Percentiles rank a stretch among this genome's conserved stretches.
phyloP scores from a whole-genome alignment of 306 rosid species.

The Adenanthera pavonina region DNA sequence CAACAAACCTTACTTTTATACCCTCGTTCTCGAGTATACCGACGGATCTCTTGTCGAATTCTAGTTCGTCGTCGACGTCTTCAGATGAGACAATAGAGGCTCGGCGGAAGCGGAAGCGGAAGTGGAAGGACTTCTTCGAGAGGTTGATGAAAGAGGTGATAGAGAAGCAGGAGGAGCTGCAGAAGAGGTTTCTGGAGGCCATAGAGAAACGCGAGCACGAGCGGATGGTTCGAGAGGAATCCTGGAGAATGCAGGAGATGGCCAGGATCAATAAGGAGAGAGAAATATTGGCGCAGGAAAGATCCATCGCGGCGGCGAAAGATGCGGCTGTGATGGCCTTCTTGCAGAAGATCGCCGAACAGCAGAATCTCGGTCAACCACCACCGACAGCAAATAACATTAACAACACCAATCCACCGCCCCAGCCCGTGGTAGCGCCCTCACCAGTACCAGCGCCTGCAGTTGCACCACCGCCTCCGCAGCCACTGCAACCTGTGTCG shows the following conservation, averaged over 20 bases:
- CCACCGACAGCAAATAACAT: neutral
- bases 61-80: constrained; percentile 70
- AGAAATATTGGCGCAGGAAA: constrained; percentile 76
- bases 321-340: constrained; percentile 80
- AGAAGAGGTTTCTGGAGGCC: constrained; percentile 77
- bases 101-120: constrained; percentile 71
- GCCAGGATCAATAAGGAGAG: constrained; percentile 65
- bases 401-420: neutral
- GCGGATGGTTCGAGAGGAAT: constrained; percentile 65
- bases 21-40: constrained; percentile 49
- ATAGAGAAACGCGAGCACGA: constrained; percentile 79
- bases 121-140: constrained; percentile 90
- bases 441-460: neutral
- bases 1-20: constrained; percentile 38
- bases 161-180: constrained; percentile 81
- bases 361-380: constrained; percentile 46
- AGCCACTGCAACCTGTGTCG: neutral
- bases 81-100: constrained; percentile 61
- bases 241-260: constrained; percentile 86
- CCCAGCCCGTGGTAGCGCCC: neutral
- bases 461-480: constrained; percentile 3
- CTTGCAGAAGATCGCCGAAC: constrained; percentile 75
- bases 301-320: constrained; percentile 71
- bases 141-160: constrained; percentile 77
- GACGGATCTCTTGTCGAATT: constrained; percentile 54